A percentile compares a stretch with the other conserved stretches of the same genome.
phyloP scores from a whole-genome alignment of 331 rosid genomes.

The Telfairia occidentalis region DNA sequence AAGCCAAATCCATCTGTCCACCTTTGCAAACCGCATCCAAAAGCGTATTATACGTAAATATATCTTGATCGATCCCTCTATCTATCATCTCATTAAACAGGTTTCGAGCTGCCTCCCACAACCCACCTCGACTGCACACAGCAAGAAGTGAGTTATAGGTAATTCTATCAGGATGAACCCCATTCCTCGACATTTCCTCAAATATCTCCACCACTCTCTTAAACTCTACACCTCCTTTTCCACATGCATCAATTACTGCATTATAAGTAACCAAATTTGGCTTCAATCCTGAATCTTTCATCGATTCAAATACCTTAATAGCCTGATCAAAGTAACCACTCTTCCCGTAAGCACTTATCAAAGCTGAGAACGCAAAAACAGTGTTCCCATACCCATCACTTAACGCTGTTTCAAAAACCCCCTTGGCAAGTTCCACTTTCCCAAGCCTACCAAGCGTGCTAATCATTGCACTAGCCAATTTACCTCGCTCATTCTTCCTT shows the following conservation, averaged over 20 bases:
- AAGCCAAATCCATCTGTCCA: conserved; percentile 73
- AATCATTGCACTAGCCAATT: conserved; percentile 71
- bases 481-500: conserved; percentile 51
- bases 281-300: conserved; percentile 52
- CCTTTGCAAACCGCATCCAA: conserved; percentile 78
- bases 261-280: conserved; percentile 86
- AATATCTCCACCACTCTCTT: conserved; percentile 50
- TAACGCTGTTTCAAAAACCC: conserved; percentile 46
- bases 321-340: conserved; percentile 54
- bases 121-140: conserved; percentile 58
- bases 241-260: conserved; percentile 80
- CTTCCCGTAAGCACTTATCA: conserved; percentile 76
- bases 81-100: conserved; percentile 58
- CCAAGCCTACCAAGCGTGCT: conserved; percentile 82
- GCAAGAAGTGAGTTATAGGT: conserved; percentile 80
- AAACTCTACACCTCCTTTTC: conserved; percentile 64
- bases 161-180: conserved; percentile 60
- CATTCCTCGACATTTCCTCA: conserved; percentile 52
- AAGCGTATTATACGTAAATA: conserved; percentile 70
- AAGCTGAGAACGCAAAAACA: conserved; percentile 58
- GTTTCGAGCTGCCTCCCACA: conserved; percentile 65
- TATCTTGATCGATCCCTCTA: conserved; percentile 57
- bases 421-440: conserved; percentile 51
- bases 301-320: conserved; percentile 37
- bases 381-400: conserved; percentile 71